Percentiles rank a stretch among this genome's conserved stretches.
Conservation (phyloP, 2,329 filamentous ascomycete genomes). For the Sclerotinia nivalis region DNA sequence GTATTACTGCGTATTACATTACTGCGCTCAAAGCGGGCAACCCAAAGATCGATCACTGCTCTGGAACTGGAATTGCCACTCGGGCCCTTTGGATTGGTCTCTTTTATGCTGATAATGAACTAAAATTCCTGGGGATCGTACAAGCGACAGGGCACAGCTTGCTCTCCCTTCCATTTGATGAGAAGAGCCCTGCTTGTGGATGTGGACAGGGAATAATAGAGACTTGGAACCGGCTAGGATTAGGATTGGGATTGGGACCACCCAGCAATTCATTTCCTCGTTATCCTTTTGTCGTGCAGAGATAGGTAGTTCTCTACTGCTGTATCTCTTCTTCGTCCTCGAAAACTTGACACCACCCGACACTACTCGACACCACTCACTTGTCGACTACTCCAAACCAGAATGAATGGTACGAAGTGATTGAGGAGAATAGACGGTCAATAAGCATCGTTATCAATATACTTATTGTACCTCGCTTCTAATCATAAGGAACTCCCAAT, state of each 20-base stretch:
- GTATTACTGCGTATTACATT: not conserved
- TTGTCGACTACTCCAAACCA: not conserved
- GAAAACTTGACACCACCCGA: conserved; percentile 11
- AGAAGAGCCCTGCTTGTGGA: conserved; percentile 8
- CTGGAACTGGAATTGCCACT: conserved; percentile 16
- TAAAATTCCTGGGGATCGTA: conserved; percentile 16
- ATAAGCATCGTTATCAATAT: not conserved
- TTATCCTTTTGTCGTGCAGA: conserved; percentile 7
- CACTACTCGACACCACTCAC: conserved; percentile 1
- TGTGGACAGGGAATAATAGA: conserved; percentile 1
- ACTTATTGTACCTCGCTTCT: not conserved
- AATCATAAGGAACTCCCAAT: not conserved
- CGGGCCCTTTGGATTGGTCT: conserved; percentile 15
- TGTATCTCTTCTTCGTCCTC: conserved; percentile 7
- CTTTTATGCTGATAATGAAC: not conserved
- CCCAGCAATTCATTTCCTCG: conserved; percentile 12
- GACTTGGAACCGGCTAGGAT: not conserved
- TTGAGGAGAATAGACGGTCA: not conserved
- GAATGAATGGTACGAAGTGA: not conserved
- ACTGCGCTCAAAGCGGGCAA: conserved; percentile 17
- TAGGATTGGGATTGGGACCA: conserved; percentile 1
- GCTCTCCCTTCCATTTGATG: conserved; percentile 15
- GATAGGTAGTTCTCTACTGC: not conserved
- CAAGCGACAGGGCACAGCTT: conserved; percentile 19
- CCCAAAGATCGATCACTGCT: conserved; percentile 2